Percentiles rank a stretch among this genome's conserved stretches.
Conservation (phyloP, 1,139 yeast genomes). For the Yamadazyma kanchanaburiensis region DNA sequence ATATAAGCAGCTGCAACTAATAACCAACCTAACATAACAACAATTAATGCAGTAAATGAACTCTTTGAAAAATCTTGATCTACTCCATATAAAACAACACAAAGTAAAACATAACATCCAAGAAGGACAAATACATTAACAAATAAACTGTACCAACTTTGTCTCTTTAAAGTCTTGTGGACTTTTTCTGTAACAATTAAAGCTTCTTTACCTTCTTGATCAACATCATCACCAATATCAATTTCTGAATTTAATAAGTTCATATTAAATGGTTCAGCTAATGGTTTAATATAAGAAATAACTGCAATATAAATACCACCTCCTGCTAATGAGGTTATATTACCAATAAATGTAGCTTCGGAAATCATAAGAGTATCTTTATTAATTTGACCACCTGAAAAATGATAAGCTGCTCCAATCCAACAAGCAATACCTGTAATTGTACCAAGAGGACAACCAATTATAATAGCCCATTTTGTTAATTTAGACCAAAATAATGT, state of each 20-base stretch:
- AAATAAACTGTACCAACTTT: conserved; percentile 18
- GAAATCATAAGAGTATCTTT: conserved; percentile 23
- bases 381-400: conserved; percentile 18
- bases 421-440: conserved; percentile 44
- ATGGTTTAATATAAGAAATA: conserved; percentile 27
- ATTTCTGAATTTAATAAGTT: conserved; percentile 15
- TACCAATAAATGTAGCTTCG: conserved; percentile 32
- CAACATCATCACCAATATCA: conserved; percentile 32
- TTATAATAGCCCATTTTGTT: conserved; percentile 34
- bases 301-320: conserved; percentile 19
- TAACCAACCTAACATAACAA: conserved; percentile 30
- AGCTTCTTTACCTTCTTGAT: conserved; percentile 22
- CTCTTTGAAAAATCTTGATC: conserved; percentile 24
- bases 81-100: conserved; percentile 21
- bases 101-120: conserved; percentile 25
- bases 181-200: conserved; percentile 17
- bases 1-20: conserved; percentile 29
- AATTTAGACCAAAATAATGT: conserved; percentile 49
- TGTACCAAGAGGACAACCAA: conserved; percentile 49
- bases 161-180: conserved; percentile 18
- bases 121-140: conserved; percentile 21
- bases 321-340: conserved; percentile 26
- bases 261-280: conserved; percentile 19
- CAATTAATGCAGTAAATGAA: conserved; percentile 27
- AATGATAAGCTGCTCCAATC: conserved; percentile 29